A percentile compares a stretch with the other conserved stretches of the same genome.
Conservation (phyloP, 2,329 filamentous ascomycete genomes). For the Fonsecaea multimorphosa region DNA sequence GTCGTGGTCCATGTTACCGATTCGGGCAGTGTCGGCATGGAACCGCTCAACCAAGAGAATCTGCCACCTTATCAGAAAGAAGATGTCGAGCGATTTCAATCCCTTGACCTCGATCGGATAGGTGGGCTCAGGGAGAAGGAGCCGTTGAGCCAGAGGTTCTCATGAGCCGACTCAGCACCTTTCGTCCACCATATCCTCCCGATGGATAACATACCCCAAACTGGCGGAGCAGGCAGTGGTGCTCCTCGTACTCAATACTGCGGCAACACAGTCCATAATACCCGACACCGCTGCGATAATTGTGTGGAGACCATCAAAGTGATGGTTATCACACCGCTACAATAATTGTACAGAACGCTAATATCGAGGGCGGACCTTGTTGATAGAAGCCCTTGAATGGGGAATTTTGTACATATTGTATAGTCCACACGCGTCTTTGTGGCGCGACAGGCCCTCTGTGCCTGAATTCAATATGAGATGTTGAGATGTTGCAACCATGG, state of each 20-base stretch:
- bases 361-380: slow-evolving; percentile 16
- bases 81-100: slow-evolving; percentile 80
- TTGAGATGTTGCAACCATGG: neutral
- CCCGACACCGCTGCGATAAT: slow-evolving; percentile 1
- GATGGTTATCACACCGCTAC: slow-evolving; percentile 14
- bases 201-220: neutral
- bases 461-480: slow-evolving; percentile 14
- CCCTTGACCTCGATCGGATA: slow-evolving; percentile 91
- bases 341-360: slow-evolving; percentile 23
- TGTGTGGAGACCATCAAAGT: neutral
- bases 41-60: slow-evolving; percentile 74
- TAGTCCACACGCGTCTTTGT: slow-evolving; percentile 21
- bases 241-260: slow-evolving; percentile 1
- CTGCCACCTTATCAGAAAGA: slow-evolving; percentile 90
- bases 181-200: neutral
- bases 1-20: slow-evolving; percentile 92
- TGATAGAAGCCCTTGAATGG: slow-evolving; percentile 16
- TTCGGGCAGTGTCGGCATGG: slow-evolving; percentile 80
- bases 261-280: slow-evolving; percentile 12
- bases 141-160: slow-evolving; percentile 23
- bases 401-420: slow-evolving; percentile 35
- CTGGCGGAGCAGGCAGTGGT: neutral
- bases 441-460: slow-evolving; percentile 3
- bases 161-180: slow-evolving; percentile 17
- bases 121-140: slow-evolving; percentile 94